These are phyloP conservation scores for Trichoderma endophyticum DNA, from an alignment of 2,329 filamentous ascomycete genomes.

Conservation along the genomic window DNA sequence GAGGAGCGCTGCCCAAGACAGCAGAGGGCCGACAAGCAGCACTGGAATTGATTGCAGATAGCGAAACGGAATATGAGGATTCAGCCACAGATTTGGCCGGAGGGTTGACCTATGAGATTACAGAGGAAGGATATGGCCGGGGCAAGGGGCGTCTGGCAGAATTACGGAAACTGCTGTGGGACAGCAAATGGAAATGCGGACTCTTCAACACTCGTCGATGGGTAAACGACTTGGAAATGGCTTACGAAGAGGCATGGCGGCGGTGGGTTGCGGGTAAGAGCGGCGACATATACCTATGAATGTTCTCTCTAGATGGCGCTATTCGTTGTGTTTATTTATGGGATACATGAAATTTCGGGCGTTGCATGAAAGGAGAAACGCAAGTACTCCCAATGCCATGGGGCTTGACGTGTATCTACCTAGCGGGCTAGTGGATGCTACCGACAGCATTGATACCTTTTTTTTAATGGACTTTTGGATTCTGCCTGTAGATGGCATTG, in stretches of 20 bases:
- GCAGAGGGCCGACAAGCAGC: slow-evolving; percentile 65
- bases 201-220: slow-evolving; percentile 90
- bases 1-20: slow-evolving; percentile 76
- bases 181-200: slow-evolving; percentile 78
- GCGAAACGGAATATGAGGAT: slow-evolving; percentile 81
- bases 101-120: slow-evolving; percentile 56
- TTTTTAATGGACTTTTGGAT: neutral
- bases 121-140: slow-evolving; percentile 45
- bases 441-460: neutral
- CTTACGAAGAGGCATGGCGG: slow-evolving; percentile 85
- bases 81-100: slow-evolving; percentile 66
- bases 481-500: neutral
- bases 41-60: slow-evolving; percentile 70
- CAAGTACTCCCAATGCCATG: neutral
- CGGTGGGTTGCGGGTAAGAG: slow-evolving; percentile 81
- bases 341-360: neutral
- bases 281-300: slow-evolving; percentile 83
- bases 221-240: slow-evolving; percentile 84
- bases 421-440: neutral
- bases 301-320: neutral
- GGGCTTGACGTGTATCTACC: neutral
- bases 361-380: neutral
- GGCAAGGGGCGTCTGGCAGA: slow-evolving; percentile 70
- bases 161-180: slow-evolving; percentile 76
- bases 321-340: neutral